These are phyloP conservation scores for Talinum fruticosum DNA, from an alignment of 148 eudicot species.

Conservation along the genomic window DNA sequence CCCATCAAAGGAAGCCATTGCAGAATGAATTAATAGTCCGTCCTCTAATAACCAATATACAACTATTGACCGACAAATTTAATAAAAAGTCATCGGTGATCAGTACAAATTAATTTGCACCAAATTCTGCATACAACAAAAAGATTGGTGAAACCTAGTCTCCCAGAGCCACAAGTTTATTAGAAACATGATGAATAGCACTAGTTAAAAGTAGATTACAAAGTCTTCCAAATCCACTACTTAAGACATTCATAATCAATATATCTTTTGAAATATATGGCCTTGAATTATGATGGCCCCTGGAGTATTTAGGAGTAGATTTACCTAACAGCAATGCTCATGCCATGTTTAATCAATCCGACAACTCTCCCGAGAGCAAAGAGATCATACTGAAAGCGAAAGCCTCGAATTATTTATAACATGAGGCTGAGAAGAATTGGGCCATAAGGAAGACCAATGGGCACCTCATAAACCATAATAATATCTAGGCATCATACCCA, in stretches of 20 bases:
- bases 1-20: constrained; percentile 13
- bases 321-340: not conserved
- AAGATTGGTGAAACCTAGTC: constrained; percentile 14
- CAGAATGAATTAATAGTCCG: constrained; percentile 8
- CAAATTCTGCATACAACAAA: constrained; percentile 27
- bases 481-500: constrained; percentile 18
- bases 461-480: constrained; percentile 7
- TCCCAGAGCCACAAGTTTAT: constrained; percentile 6
- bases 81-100: not conserved
- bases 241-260: not conserved
- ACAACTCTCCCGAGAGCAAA: constrained; percentile 7
- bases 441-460: constrained; percentile 15
- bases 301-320: not conserved
- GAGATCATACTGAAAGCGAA: constrained; percentile 21
- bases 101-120: constrained; percentile 11
- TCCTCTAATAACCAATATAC: constrained; percentile 8
- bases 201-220: constrained; percentile 9
- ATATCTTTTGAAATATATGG: constrained; percentile 10
- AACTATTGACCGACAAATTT: not conserved
- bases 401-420: constrained; percentile 7
- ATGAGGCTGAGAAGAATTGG: constrained; percentile 21
- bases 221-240: constrained; percentile 21
- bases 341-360: constrained; percentile 5
- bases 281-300: constrained; percentile 1
- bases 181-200: constrained; percentile 6